Base-by-base conservation (phyloP, 495 filamentous ascomycete species). In the Lophiotrema nucula region DNA sequence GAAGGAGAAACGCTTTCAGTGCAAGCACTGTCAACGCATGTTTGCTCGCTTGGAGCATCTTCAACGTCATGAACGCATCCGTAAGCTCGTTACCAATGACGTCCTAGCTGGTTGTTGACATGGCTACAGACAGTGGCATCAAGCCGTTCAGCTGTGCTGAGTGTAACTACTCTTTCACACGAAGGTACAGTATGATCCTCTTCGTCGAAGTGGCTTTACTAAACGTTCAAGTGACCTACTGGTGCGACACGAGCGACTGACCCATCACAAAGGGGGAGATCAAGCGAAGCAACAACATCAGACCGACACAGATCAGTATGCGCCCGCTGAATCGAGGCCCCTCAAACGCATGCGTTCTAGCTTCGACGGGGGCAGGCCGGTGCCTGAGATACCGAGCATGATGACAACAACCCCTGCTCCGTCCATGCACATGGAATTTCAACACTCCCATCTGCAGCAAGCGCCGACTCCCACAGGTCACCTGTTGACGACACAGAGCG, bases 41-140 rank as follows among this genome's bases (percentile, higher is more conserved):
- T 83, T 83, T 72, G 79, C 77, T 71, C 79, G 80, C 62, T 75
- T 82, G 61, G 81, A 83, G 66, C 81, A 83, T 68, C 74, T 83
- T 45, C 78, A 83, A 67, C 76, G 81, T 53, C 81, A 83, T 63
- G 81, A 83, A 67, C 74, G 81, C 68, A 82, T 79, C 39, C 81
- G 58, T 62, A 25, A 50, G 58, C 52, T 4, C 4, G 18, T 1
- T n/a, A n/a, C n/a, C n/a, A n/a, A n/a, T 8, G 16, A 23, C 27
- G 1, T 41, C 23, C 21, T n/a, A 23, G 2, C 19, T 3, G 24
- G 1, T 43, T 21, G 1, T 43, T 54, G 15, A 53, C 18, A 4
- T 4, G 2, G 25, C 27, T 15, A 2, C 35, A 62, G 58, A 83
- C 73, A 83, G 80, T 65, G 81, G 81, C 64, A 77, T 81, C 68